Base-by-base conservation (phyloP, 164 flowering plant genomes). In the Macadamia integrifolia region DNA sequence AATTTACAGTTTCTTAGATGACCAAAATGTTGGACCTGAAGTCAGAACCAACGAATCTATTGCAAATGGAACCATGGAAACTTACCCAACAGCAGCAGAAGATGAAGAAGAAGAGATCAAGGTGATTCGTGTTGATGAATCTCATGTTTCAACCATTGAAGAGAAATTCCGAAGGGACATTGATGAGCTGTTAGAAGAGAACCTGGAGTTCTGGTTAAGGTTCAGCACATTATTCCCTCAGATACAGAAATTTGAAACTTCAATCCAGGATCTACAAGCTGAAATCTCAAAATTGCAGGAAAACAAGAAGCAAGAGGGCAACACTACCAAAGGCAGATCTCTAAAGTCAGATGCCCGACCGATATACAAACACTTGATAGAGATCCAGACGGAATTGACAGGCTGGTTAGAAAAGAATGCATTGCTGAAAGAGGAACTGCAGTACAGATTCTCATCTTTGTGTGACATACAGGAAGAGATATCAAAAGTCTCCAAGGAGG, bases 201-300 rank as follows among this genome's bases (percentile, higher is more conserved):
- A 87, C 77, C 72, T 85, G n/a, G 81, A 81, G 65, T 86, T 86
- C 81, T 87, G 88, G 92, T 70, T 86, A 40, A 82, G 84, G 65
- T 87, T 86, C 77, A 86, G 90, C 75, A 70, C 84, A 50, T 63
- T 87, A 28, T 86, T 84, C 56, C 80, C 79, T 60, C 83, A 85
- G 69, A 77, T 89, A 59, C 90, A 88, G 69, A 84, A 83, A 56
- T 88, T 82, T 72, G 86, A 81, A 48, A 80, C 84, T 9, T 73
- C 56, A 67, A 75, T 83, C 2, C 29, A 82, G 40, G 93, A 88
- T 67, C 67, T 90, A 12, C 72, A 79, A 42, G 72, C 71, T 12
- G 93, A 88, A 61, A 42, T 76, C 59, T 60, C 69, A 6, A 86
- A 80, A 67, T 66, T 86, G 18, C 75, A 77, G 59, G 84, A 71